A percentile compares a stretch with the other conserved stretches of the same genome.
Evolutionary conservation across 495 filamentous ascomycete genomes (phyloP).

Genomic region (Corynascus novoguineensis): DNA sequence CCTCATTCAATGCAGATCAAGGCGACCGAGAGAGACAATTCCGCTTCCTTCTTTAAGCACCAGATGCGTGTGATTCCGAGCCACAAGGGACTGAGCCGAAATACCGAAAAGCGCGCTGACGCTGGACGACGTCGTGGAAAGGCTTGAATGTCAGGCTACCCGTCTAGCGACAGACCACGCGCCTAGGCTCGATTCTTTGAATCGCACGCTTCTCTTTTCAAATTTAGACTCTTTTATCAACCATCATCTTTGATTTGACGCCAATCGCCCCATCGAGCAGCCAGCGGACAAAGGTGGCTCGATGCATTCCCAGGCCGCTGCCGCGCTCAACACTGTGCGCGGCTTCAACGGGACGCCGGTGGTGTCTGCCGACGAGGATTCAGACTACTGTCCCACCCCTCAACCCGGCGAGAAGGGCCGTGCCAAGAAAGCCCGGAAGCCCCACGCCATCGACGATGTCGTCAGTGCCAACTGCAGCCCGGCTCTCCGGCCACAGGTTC

Average conservation of each 20-base stretch:
- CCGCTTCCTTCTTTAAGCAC: conserved; percentile 41
- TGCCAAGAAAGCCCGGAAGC: conserved; percentile 24
- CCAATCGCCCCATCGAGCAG: background rate
- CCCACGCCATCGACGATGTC: conserved; percentile 44
- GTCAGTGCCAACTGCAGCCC: conserved; percentile 58
- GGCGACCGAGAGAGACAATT: conserved; percentile 36
- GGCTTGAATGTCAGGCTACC: conserved; percentile 32
- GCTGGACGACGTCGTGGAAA: conserved; percentile 47
- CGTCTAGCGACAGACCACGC: conserved; percentile 9
- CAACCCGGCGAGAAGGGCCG: conserved; percentile 32
- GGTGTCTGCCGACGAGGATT: conserved; percentile 81
- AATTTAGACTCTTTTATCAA: background rate
- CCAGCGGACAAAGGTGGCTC: conserved; percentile 9
- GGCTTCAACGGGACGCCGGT: conserved; percentile 70
- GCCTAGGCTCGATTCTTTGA: background rate
- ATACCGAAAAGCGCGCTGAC: conserved; percentile 42
- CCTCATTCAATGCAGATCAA: conserved; percentile 43
- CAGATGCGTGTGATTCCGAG: conserved; percentile 43
- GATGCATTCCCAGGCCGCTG: conserved; percentile 46
- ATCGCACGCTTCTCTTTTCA: too few species aligned
- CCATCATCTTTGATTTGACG: background rate
- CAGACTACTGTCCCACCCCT: conserved; percentile 52
- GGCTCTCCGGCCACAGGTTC: conserved; percentile 51
- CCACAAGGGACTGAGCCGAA: conserved; percentile 36
- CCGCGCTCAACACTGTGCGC: conserved; percentile 66